Base-by-base conservation (phyloP, 2,329 filamentous ascomycete genomes). In the Akanthomyces dipterigenus region DNA sequence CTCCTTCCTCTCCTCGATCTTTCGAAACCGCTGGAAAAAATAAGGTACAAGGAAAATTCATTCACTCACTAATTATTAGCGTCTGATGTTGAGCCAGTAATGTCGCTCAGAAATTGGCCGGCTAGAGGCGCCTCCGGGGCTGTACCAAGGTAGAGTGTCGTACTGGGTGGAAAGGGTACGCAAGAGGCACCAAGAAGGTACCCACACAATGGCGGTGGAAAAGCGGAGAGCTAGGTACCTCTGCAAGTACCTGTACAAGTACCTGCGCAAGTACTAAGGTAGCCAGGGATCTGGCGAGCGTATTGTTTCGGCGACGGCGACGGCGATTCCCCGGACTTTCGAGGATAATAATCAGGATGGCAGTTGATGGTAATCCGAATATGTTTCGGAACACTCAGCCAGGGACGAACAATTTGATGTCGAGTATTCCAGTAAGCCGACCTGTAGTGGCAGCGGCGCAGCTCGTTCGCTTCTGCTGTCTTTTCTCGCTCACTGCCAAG, bases 281-380 rank as follows among this genome's bases (percentile, higher is more conserved):
- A 31, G 28, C 5, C 11, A n/a, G n/a, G n/a, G n/a, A 38, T n/a
- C 31, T 24, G 6, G 34, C 9, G 22, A 31, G 4, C 49, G 9
- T 38, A 34, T n/a, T 43, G 48, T 50, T 16, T 56, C 54, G 43
- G 38, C 54, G 7, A 55, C 36, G 43, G 38, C 54, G 14, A 55
- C 36, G 42, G 42, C 55, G 31, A 56, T 40, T 57, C 55, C 55
- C 45, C 34, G 34, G 55, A 57, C 55, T 57, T 55, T 46, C 9
- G 38, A 43, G 38, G 20, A 48, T 16, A 34, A 55, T 40, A 38
- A 55, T 55, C 51, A 55, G 31, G 9, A 55, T 55, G 24, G 24
- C 24, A n/a, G 22, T 28, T 12, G 14, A 16, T 24, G 49, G n/a
- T 26, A 38, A 53, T 38, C 34, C n/a, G 14, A 20, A 22, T 20